phyloP scores from a whole-genome alignment of 257 asterid species.

The Galeopsis tetrahit region DNA sequence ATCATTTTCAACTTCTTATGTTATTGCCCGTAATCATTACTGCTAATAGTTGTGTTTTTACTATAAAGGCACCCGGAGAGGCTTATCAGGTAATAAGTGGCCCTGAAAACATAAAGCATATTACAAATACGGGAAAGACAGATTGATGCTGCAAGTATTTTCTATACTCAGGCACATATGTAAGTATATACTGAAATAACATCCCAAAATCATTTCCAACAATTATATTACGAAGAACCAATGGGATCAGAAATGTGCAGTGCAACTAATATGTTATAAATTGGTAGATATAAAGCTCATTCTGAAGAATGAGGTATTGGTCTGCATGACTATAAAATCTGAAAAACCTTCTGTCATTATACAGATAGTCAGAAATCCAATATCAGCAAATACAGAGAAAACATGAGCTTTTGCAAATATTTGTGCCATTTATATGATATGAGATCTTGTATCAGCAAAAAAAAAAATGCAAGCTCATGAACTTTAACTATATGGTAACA shows the following conservation, averaged over 20 bases:
- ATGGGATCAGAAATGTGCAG: background rate
- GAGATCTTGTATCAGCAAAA: conserved; percentile 15
- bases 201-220: background rate
- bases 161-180: background rate
- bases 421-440: background rate
- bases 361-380: background rate
- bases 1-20: conserved; percentile 3
- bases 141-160: conserved; percentile 57
- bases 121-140: conserved; percentile 69
- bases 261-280: background rate
- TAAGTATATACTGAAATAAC: background rate
- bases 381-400: background rate
- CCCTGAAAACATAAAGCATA: conserved; percentile 70
- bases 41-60: conserved; percentile 10
- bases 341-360: background rate
- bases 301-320: background rate
- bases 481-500: conserved; percentile 2
- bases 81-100: conserved; percentile 88
- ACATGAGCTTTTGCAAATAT: background rate
- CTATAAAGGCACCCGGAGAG: conserved; percentile 72
- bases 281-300: background rate
- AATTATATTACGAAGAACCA: background rate
- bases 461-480: background rate
- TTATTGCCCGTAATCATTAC: conserved; percentile 1
- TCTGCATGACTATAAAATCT: background rate